Conservation (phyloP, 305 asterid genomes). For the Andrographis paniculata region DNA sequence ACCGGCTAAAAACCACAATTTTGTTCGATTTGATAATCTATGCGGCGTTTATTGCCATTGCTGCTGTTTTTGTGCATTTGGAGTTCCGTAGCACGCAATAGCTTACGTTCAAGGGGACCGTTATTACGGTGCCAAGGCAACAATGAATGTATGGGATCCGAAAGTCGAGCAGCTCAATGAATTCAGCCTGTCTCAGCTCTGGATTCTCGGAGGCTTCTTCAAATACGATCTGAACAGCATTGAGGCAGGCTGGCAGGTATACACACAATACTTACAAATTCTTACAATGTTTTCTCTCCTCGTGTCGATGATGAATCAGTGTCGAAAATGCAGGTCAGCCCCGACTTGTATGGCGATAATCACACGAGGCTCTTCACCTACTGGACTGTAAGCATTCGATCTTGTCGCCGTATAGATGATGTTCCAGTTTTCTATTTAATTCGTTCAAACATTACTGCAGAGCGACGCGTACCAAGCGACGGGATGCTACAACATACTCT, state of each 20-base stretch:
- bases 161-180: slow-evolving; percentile 21
- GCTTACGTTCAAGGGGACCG: slow-evolving; percentile 22
- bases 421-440: too few species aligned
- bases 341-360: slow-evolving; percentile 58
- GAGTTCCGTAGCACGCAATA: slow-evolving; percentile 19
- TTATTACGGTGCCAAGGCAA: slow-evolving; percentile 25
- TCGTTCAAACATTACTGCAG: slow-evolving; percentile 28
- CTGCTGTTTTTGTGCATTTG: not conserved
- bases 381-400: slow-evolving; percentile 43
- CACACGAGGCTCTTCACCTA: slow-evolving; percentile 60
- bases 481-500: slow-evolving; percentile 27
- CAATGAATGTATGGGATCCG: slow-evolving; percentile 12
- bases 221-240: slow-evolving; percentile 28
- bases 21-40: too few species aligned
- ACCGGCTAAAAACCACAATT: too few species aligned
- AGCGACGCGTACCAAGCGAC: slow-evolving; percentile 68
- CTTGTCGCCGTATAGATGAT: too few species aligned
- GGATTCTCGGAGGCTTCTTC: slow-evolving; percentile 26
- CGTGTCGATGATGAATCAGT: too few species aligned
- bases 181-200: slow-evolving; percentile 25
- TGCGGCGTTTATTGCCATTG: not conserved
- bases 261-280: not conserved
- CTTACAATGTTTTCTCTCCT: not conserved
- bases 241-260: slow-evolving; percentile 35
- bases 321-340: slow-evolving; percentile 49